These are phyloP conservation scores for Barnettozyma populi DNA, from an alignment of 805 yeast genomes.

Conservation along the genomic window DNA sequence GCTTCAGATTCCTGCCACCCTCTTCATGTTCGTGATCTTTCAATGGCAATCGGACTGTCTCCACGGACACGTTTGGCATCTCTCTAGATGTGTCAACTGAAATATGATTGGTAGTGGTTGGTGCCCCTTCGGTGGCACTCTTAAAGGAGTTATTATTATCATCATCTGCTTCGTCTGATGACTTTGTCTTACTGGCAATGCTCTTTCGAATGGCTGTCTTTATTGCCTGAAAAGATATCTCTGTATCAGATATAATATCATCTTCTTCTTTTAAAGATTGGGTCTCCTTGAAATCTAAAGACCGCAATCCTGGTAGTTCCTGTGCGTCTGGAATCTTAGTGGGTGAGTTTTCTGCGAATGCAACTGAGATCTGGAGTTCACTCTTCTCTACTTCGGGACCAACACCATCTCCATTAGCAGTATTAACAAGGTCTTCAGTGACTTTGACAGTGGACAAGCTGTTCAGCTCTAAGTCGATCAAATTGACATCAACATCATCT, in stretches of 20 bases:
- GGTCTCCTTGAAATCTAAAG: background rate
- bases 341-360: background rate
- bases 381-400: background rate
- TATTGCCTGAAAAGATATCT: conserved; percentile 41
- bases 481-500: background rate
- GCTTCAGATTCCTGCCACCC: background rate
- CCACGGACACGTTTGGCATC: conserved; percentile 8
- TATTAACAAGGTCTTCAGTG: background rate
- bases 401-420: background rate
- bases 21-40: conserved; percentile 14
- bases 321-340: background rate
- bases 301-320: background rate
- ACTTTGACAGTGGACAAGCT: background rate
- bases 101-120: conserved; percentile 11
- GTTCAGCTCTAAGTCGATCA: background rate
- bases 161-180: conserved; percentile 7
- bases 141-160: conserved; percentile 18
- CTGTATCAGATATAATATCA: conserved; percentile 24
- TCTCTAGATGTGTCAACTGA: conserved; percentile 8
- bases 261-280: background rate
- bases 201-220: conserved; percentile 42
- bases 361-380: background rate
- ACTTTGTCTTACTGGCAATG: conserved; percentile 30
- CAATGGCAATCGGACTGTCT: conserved; percentile 17
- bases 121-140: conserved; percentile 18